phyloP scores from a whole-genome alignment of 257 asterid species.

The Misopates orontium region DNA sequence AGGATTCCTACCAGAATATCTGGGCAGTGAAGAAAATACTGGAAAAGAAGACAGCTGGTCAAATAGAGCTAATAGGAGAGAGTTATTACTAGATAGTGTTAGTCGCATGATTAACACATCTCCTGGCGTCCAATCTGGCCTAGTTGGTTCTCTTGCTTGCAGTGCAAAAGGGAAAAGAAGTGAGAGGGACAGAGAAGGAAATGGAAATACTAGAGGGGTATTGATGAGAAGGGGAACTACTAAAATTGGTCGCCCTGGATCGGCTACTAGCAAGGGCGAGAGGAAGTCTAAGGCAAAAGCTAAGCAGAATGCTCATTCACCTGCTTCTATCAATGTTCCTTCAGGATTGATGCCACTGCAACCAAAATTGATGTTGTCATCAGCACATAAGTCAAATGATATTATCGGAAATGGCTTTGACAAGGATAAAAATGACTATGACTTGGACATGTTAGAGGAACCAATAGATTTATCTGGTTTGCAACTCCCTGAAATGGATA shows the following conservation, averaged over 20 bases:
- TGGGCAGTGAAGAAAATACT: slow-evolving; percentile 50
- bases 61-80: slow-evolving; percentile 65
- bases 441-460: slow-evolving; percentile 67
- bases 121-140: slow-evolving; percentile 46
- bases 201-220: slow-evolving; percentile 64
- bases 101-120: slow-evolving; percentile 52
- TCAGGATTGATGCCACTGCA: slow-evolving; percentile 63
- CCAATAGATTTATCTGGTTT: slow-evolving; percentile 80
- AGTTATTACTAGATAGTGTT: slow-evolving; percentile 68
- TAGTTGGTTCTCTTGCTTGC: slow-evolving; percentile 67
- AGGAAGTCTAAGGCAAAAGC: slow-evolving; percentile 76
- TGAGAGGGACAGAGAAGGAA: slow-evolving; percentile 81
- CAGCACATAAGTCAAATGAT: slow-evolving; percentile 52
- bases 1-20: slow-evolving; percentile 37
- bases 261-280: slow-evolving; percentile 69
- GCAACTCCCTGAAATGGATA: slow-evolving; percentile 82
- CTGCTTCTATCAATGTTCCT: slow-evolving; percentile 68
- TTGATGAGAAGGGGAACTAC: slow-evolving; percentile 65
- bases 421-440: slow-evolving; percentile 43
- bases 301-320: slow-evolving; percentile 74
- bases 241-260: slow-evolving; percentile 55
- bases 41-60: slow-evolving; percentile 59
- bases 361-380: slow-evolving; percentile 50
- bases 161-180: slow-evolving; percentile 89
- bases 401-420: slow-evolving; percentile 47